A percentile compares a stretch with the other conserved stretches of the same genome.
phyloP scores from a whole-genome alignment of 371 early-diverging fungal species.

The Mucor indicus region DNA sequence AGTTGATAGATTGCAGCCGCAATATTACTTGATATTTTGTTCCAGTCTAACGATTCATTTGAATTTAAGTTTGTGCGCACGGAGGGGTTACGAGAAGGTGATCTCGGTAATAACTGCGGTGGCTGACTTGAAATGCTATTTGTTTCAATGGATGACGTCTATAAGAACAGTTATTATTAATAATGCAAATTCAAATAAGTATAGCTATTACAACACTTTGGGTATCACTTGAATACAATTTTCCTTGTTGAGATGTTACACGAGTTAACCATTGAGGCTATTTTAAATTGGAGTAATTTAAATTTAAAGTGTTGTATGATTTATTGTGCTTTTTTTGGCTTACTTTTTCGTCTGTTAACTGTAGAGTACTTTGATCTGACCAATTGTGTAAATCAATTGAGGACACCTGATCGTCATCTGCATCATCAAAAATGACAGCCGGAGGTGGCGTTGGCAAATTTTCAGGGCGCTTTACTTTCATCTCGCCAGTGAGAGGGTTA shows the following conservation, averaged over 20 bases:
- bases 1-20: constrained; percentile 68
- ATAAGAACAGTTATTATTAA: too few relatives aligned
- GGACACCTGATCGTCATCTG: constrained; percentile 4
- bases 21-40: constrained; percentile 56
- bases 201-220: constrained; percentile 13
- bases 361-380: constrained; percentile 16
- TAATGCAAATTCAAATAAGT: too few relatives aligned
- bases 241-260: constrained; percentile 53
- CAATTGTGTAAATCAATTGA: constrained; percentile 5
- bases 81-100: constrained; percentile 22
- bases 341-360: constrained; percentile 6
- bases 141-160: background rate
- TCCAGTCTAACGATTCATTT: constrained; percentile 56
- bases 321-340: too few relatives aligned
- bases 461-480: constrained; percentile 11
- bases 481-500: constrained; percentile 43
- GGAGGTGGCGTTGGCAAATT: background rate
- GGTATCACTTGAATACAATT: constrained; percentile 40
- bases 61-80: background rate
- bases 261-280: constrained; percentile 53
- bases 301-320: too few relatives aligned
- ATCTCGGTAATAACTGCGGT: constrained; percentile 13
- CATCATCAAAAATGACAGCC: constrained; percentile 1
- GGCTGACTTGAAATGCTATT: background rate
- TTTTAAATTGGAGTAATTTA: constrained; percentile 1